Percentiles rank a stretch among this genome's conserved stretches.
These are phyloP conservation scores for Coemansia sp. DNA, from an alignment of 192 early-diverging fungal species.

Conservation along the genomic window DNA sequence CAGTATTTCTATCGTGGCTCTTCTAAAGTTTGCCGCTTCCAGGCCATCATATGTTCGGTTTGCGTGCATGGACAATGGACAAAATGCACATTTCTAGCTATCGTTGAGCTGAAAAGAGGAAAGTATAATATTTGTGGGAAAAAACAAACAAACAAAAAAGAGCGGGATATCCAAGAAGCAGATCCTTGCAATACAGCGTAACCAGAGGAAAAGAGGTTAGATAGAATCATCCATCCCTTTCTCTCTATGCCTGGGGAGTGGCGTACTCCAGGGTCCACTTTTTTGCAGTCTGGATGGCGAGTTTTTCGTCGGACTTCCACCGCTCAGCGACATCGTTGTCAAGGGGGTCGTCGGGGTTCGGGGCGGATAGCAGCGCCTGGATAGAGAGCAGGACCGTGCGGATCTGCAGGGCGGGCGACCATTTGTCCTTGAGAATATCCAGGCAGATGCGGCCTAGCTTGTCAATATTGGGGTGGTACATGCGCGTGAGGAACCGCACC, in stretches of 20 bases:
- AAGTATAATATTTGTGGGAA: background rate
- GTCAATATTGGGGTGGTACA: constrained; percentile 99
- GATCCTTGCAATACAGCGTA: background rate
- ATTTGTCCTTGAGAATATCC: constrained; percentile 99
- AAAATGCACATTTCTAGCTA: background rate
- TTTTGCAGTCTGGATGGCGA: constrained; percentile 78
- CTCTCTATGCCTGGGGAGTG: background rate
- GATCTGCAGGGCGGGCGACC: constrained; percentile 98
- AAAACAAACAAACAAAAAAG: background rate
- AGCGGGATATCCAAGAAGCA: background rate
- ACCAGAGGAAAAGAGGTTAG: background rate
- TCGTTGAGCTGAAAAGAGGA: background rate
- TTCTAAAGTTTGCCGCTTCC: too few species aligned
- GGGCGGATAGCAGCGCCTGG: constrained; percentile 93
- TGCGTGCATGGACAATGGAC: background rate
- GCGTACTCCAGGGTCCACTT: constrained; percentile 43
- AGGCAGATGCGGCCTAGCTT: constrained; percentile 97
- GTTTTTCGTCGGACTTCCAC: constrained; percentile 97
- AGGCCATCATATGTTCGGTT: background rate
- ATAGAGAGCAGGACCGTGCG: constrained; percentile 97
- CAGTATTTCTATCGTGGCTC: too few species aligned
- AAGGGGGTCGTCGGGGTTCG: constrained; percentile 97
- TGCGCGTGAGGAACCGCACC: constrained; percentile 96
- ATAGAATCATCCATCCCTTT: background rate
- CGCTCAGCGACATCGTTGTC: constrained; percentile 98